Percentiles rank a stretch among this genome's conserved stretches.
These are phyloP conservation scores for Laguncularia racemosa DNA, from an alignment of 345 rosid species.

Conservation along the genomic window DNA sequence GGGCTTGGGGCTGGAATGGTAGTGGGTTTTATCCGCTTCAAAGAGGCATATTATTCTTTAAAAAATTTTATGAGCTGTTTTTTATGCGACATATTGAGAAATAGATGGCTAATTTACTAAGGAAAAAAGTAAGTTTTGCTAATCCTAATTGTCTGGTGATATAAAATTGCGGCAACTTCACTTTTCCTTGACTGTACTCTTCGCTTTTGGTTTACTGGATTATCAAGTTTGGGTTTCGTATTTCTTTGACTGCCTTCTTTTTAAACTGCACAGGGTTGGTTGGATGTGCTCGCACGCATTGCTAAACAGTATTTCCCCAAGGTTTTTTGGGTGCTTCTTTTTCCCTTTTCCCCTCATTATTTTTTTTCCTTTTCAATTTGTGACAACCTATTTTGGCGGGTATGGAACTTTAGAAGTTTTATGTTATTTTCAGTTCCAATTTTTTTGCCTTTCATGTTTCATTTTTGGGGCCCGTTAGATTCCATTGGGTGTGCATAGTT, in stretches of 20 bases:
- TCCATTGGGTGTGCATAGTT: too few relatives aligned
- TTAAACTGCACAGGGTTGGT: conserved; percentile 46
- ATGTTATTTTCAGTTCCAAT: too few relatives aligned
- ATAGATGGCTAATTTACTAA: too few relatives aligned
- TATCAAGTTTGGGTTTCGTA: background rate
- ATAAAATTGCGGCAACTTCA: too few relatives aligned
- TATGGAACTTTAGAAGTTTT: too few relatives aligned
- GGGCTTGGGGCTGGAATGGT: conserved; percentile 97
- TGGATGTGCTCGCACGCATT: conserved; percentile 61
- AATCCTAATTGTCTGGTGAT: too few relatives aligned
- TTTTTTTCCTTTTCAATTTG: too few relatives aligned
- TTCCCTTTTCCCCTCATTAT: background rate
- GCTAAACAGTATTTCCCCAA: conserved; percentile 72
- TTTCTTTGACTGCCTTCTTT: conserved; percentile 12
- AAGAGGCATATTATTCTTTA: background rate
- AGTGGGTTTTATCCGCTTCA: conserved; percentile 7
- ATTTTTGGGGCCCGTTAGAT: too few relatives aligned
- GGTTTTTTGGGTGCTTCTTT: conserved; percentile 24
- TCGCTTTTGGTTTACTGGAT: background rate
- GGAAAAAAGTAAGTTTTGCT: too few relatives aligned
- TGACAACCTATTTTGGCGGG: background rate
- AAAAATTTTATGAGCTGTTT: background rate
- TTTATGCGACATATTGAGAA: too few relatives aligned
- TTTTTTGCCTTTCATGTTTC: too few relatives aligned
- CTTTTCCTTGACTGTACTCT: too few relatives aligned